Percentiles rank a stretch among this genome's conserved stretches.
phyloP scores from a whole-genome alignment of 495 filamentous ascomycete genomes.

The Lentithecium fluviatile region DNA sequence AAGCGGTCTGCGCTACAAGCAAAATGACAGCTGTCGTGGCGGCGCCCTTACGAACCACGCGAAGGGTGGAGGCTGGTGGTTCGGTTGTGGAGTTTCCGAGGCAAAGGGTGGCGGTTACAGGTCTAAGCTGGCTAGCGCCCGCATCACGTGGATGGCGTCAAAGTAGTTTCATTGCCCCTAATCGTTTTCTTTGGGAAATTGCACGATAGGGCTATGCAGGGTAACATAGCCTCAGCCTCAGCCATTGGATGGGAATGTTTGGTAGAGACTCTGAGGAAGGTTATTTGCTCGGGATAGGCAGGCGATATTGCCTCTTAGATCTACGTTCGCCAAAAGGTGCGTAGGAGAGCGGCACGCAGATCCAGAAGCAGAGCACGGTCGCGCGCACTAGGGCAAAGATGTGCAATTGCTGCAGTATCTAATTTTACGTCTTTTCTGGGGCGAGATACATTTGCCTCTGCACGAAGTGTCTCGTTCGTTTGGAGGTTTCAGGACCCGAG shows the following conservation, averaged over 20 bases:
- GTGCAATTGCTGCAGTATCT: no score
- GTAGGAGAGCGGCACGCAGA: no score
- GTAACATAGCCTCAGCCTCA: not conserved
- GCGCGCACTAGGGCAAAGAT: no score
- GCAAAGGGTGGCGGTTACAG: not conserved
- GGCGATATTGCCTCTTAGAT: no score
- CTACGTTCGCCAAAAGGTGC: no score
- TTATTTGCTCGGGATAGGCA: no score
- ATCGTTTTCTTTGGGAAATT: not conserved
- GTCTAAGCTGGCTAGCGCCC: constrained; percentile 13
- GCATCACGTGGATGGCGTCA: constrained; percentile 13
- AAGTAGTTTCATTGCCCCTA: constrained; percentile 15
- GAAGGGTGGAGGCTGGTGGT: constrained; percentile 1
- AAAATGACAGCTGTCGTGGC: constrained; percentile 24
- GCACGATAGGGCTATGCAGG: not conserved
- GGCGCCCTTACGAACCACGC: not conserved
- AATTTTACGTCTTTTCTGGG: no score
- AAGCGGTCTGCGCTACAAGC: not conserved
- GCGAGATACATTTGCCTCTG: no score
- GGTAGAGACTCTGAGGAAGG: not conserved
- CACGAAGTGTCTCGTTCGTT: no score
- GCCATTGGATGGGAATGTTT: not conserved
- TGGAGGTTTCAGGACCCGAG: not conserved
- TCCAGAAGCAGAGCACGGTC: no score
- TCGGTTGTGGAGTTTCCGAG: constrained; percentile 4